Evolutionary conservation across 805 yeast genomes (phyloP), one percentile per base, ranked within the genome.

Genomic region (Saturnispora sekii): DNA sequence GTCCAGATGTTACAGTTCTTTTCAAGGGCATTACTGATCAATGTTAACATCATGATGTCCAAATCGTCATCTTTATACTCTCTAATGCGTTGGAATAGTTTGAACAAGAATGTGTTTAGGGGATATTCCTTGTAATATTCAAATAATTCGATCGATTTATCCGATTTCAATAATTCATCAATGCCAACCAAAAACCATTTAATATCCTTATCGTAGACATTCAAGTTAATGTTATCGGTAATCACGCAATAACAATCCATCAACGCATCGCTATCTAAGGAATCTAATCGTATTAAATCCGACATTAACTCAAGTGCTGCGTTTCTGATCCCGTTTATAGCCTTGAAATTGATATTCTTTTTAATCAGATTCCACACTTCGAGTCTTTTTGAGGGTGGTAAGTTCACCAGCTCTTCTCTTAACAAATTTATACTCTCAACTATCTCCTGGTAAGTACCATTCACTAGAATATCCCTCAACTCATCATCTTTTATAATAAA

Each of bases 281-380:
- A 80, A 48, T 77, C 78, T 32, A 70, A 65, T 16, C 59, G 55
- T 8, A 82, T 76, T 59, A 95, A 82, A 41, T 69, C 67, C 6
- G 62, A 55, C 54, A 84, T 59, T 18, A 87, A 63, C 14, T 67
- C 59, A 31, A 84, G 59, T 0, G 80, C 79, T 1, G 73, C 71
- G 30, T 71, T 61, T 26, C 81, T 62, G 3, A 67, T 59, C 14
- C 62, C 65, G 1, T 58, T 45, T 16, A 53, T 54, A 30, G 54
- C 58, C 3, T 59, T 57, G 0, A 63, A 57, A 6, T 65, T 64
- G 41, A 84, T 68, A 58, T 81, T 61, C 41, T 71, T 75, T 48
- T 74, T 65, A 0, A 82, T 80, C 42, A 78, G 63, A 58, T 80
- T 77, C 96, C 96, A 86, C 1, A 85, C 68, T 49, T 83, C 88